Evolutionary conservation across 2,329 filamentous ascomycete genomes (phyloP), one percentile per base, ranked within the genome.

Genomic region (Phyllosticta paracitricarpa): DNA sequence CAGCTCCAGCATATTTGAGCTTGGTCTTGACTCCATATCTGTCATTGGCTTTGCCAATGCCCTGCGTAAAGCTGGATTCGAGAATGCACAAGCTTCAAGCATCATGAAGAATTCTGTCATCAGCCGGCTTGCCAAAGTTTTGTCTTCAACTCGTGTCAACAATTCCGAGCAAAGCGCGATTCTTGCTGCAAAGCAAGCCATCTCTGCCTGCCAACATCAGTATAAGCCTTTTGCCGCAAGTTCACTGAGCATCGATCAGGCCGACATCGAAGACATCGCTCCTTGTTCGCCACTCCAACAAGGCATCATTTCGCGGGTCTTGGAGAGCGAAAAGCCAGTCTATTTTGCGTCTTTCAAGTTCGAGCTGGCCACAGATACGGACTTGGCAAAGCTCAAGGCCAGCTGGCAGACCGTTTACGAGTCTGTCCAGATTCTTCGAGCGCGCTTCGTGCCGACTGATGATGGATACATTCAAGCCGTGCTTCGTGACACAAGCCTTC

Each of bases 21-120:
- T 96, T 1, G 93, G 92, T 0, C 79, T 97, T 25, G 93, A 96
- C 68, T 97, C 92, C 0, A 91, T 97, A 17, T 91, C 89, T 0
- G 89, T 87, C 0, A 85, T 95, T 54, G 81, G 84, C 7, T 80
- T 97, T 30, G 81, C 88, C 0, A 79, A 81, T 4, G 72, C 79
- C 12, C 76, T 97, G 14, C 89, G 84, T 65, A 77, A 80, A 2
- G 76, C 76, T 2, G 89, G 89, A 0, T 82, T 91, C 58, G 35
- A 68, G 1, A 75, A 79, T 14, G 85, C 84, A 0, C 84, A 82
- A 7, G 82, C 89, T 1, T 84, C 88, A 0, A 66, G 83, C 0
- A 78, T 97, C 3, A 82, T 96, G 72, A 84, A 81, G 62, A 82
- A 77, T 63, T 69, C 77, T 1, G 72, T 72, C 4, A 70, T 82